phyloP scores from a whole-genome alignment of 768 basidiomycete genomes.

The Aureoboletus auriporus region DNA sequence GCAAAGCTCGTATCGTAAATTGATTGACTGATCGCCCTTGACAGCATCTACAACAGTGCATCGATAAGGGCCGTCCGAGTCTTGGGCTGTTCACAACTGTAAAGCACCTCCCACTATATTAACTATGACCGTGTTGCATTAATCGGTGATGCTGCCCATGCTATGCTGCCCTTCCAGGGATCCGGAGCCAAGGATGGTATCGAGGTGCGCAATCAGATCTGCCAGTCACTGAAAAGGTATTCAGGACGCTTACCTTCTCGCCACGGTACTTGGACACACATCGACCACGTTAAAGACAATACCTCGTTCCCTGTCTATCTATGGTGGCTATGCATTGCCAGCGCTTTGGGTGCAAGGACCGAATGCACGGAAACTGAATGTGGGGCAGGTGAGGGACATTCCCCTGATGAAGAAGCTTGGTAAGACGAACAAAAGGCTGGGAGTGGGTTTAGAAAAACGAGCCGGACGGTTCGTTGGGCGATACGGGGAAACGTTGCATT shows the following conservation, averaged over 20 bases:
- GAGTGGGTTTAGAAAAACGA: conserved; percentile 44
- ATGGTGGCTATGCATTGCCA: conserved; percentile 41
- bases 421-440: conserved; percentile 44
- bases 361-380: conserved; percentile 11
- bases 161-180: conserved; percentile 42
- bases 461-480: conserved; percentile 17
- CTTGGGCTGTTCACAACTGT: conserved; percentile 67
- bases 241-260: conserved; percentile 36
- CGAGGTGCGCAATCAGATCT: conserved; percentile 31
- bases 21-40: neutral
- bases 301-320: conserved; percentile 41
- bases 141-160: conserved; percentile 41
- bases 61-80: conserved; percentile 44
- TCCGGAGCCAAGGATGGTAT: conserved; percentile 42
- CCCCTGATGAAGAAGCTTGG: conserved; percentile 39
- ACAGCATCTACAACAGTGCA: conserved; percentile 40
- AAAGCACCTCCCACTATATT: conserved; percentile 46
- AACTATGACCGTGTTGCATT: conserved; percentile 50
- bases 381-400: conserved; percentile 14
- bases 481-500: conserved; percentile 17
- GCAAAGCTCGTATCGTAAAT: conserved; percentile 6
- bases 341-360: conserved; percentile 19
- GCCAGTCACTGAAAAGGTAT: neutral
- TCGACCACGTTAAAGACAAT: conserved; percentile 32
- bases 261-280: conserved; percentile 42